These are phyloP conservation scores for Cutaneotrichosporon dermatis DNA, from an alignment of 1,284 basidiomycete species.

Conservation along the genomic window DNA sequence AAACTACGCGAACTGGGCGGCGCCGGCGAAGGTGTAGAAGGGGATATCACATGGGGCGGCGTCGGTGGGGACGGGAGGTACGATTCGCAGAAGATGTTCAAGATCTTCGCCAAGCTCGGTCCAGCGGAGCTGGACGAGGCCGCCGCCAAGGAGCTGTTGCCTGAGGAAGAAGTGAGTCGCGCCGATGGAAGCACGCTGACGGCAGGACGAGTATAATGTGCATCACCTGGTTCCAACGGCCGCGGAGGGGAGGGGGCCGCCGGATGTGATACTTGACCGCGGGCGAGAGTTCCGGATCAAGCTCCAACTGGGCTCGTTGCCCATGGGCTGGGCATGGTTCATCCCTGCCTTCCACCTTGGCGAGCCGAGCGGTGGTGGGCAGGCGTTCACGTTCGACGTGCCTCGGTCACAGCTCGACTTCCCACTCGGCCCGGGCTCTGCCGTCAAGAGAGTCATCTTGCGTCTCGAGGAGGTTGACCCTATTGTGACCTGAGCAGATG, in stretches of 20 bases:
- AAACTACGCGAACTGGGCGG: conserved; percentile 1
- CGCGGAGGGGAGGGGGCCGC: no score
- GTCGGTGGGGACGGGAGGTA: conserved; percentile 2
- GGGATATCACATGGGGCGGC: conserved; percentile 11
- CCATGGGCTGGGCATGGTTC: conserved; percentile 78
- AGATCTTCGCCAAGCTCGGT: not conserved
- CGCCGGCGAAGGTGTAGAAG: conserved; percentile 3
- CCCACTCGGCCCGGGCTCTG: conserved; percentile 63
- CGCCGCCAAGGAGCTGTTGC: conserved; percentile 2
- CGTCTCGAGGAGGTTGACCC: conserved; percentile 16
- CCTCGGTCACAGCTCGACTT: conserved; percentile 62
- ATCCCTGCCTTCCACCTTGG: conserved; percentile 74
- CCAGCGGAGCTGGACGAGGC: not conserved
- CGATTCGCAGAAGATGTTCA: conserved; percentile 7
- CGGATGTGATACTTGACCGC: conserved; percentile 59
- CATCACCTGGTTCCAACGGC: conserved; percentile 27
- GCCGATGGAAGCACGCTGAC: not conserved
- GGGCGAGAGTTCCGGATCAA: conserved; percentile 70
- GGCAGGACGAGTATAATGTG: conserved; percentile 19
- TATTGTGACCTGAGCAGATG: not conserved
- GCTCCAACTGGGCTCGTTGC: conserved; percentile 68
- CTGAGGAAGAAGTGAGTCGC: conserved; percentile 9
- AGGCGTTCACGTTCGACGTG: conserved; percentile 5
- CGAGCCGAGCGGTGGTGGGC: conserved; percentile 38
- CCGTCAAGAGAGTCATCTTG: conserved; percentile 58